phyloP scores from a whole-genome alignment of 2,329 filamentous ascomycete species.

The Herpotrichia juniperi region DNA sequence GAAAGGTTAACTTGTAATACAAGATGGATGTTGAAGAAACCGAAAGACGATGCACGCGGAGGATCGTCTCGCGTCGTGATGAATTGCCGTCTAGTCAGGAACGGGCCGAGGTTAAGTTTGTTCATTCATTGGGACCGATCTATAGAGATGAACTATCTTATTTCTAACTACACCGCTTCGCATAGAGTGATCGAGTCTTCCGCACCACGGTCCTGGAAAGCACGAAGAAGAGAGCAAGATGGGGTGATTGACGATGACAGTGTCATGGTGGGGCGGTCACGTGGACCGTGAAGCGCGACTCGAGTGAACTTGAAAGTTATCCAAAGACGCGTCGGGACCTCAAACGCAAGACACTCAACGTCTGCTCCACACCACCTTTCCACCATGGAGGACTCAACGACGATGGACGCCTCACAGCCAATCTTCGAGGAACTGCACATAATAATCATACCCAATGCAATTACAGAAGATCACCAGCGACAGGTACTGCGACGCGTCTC shows the following conservation, averaged over 20 bases:
- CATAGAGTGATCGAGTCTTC: too few species aligned
- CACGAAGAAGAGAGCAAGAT: background rate
- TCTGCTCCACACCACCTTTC: slow-evolving; percentile 6
- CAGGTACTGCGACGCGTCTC: slow-evolving; percentile 35
- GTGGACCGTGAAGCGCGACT: slow-evolving; percentile 10
- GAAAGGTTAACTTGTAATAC: background rate
- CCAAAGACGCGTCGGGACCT: background rate
- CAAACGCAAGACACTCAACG: background rate
- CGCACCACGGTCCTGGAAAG: too few species aligned
- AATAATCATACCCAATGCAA: slow-evolving; percentile 51
- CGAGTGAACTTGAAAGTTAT: background rate
- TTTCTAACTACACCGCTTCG: too few species aligned
- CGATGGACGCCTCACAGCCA: slow-evolving; percentile 34
- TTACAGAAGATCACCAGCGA: slow-evolving; percentile 33
- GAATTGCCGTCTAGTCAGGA: slow-evolving; percentile 6
- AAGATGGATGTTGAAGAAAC: background rate
- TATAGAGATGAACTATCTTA: too few species aligned
- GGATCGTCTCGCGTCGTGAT: background rate
- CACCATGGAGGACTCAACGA: slow-evolving; percentile 41
- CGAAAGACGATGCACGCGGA: background rate
- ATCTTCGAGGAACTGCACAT: slow-evolving; percentile 50
- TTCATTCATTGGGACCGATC: too few species aligned
- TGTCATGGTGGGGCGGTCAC: slow-evolving; percentile 4
- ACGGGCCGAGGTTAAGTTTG: slow-evolving; percentile 20
- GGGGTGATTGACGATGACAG: background rate